Evolutionary conservation across 805 yeast species (phyloP), one percentile per base, ranked within the genome.

Genomic region (Hanseniaspora lachancei): DNA sequence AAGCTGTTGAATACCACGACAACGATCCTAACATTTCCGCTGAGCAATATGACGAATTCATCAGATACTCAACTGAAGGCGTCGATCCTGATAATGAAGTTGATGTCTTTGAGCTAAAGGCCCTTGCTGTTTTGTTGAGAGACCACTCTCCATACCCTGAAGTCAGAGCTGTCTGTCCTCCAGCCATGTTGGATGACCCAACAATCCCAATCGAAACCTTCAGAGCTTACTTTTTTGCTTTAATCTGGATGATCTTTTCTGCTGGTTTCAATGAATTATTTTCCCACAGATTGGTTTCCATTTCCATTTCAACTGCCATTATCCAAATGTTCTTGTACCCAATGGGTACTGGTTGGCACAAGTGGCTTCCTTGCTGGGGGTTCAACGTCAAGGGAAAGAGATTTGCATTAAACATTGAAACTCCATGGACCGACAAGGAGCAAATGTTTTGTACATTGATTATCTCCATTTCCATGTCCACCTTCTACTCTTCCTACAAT

Each of bases 141-240:
- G 75, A 62, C 58, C 69, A 72, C 60, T 77, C 81, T 21, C 84
- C 85, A 10, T 81, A 81, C 63, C 79, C 84, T 0, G 86, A 81
- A 66, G 86, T 81, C 21, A 74, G 87, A 65, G 77, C 85, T 29
- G 76, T 81, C 23, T 77, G 79, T 43, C 77, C 78, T 23, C 73
- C 78, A 35, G 36, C 57, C 3, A 43, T 48, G 49, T 59, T 70
- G 35, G 81, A 78, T 62, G 80, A 78, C 62, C 71, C 72, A 1
- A 60, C 64, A 3, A 63, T 74, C 24, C 78, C 78, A 5, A 74
- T 74, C 59, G 80, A 77, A 68, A 76, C 80, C 54, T 74, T 71
- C 48, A 65, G 76, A 61, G 64, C 72, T 15, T 72, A 72, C 58
- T 57, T 66, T 27, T 57, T 73, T 15, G 73, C 71, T 1, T 60